Evolutionary conservation across 768 basidiomycete genomes (phyloP).

Genomic region (Macrolepiota fuliginosa): DNA sequence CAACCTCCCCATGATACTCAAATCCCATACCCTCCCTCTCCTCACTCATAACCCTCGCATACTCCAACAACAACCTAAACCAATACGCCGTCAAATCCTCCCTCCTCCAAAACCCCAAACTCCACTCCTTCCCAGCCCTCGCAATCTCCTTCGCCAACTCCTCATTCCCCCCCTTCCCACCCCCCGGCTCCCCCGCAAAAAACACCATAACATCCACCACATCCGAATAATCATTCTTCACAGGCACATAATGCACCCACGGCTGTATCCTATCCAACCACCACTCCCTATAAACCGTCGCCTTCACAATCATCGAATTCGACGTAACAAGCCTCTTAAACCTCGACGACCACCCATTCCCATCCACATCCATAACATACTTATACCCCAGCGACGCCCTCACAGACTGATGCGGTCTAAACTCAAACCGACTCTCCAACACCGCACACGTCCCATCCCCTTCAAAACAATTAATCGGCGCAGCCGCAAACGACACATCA

Average conservation of each 20-base stretch:
- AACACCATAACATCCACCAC: slow-evolving; percentile 71
- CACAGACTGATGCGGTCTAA: slow-evolving; percentile 35
- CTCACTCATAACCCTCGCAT: slow-evolving; percentile 14
- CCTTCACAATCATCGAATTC: slow-evolving; percentile 61
- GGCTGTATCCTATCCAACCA: slow-evolving; percentile 51
- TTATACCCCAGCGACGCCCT: slow-evolving; percentile 53
- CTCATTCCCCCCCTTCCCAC: slow-evolving; percentile 57
- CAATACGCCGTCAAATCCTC: slow-evolving; percentile 60
- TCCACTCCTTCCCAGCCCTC: slow-evolving; percentile 54
- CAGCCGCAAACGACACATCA: slow-evolving; percentile 55
- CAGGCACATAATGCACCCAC: slow-evolving; percentile 74
- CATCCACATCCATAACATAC: slow-evolving; percentile 60
- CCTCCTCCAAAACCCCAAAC: slow-evolving; percentile 51
- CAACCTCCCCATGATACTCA: slow-evolving; percentile 5
- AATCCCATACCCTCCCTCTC: slow-evolving; percentile 12
- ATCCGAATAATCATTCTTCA: slow-evolving; percentile 64
- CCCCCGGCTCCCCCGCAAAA: slow-evolving; percentile 45
- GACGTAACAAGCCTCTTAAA: slow-evolving; percentile 59
- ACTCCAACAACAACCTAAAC: slow-evolving; percentile 40
- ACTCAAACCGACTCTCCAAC: slow-evolving; percentile 35
- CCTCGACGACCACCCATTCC: slow-evolving; percentile 60
- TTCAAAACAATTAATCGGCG: slow-evolving; percentile 33
- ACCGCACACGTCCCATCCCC: too few species aligned
- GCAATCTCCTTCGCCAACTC: slow-evolving; percentile 55
- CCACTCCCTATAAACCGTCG: slow-evolving; percentile 71